Conservation (phyloP, 202 grass and related monocot genomes). For the Setaria viridis region DNA sequence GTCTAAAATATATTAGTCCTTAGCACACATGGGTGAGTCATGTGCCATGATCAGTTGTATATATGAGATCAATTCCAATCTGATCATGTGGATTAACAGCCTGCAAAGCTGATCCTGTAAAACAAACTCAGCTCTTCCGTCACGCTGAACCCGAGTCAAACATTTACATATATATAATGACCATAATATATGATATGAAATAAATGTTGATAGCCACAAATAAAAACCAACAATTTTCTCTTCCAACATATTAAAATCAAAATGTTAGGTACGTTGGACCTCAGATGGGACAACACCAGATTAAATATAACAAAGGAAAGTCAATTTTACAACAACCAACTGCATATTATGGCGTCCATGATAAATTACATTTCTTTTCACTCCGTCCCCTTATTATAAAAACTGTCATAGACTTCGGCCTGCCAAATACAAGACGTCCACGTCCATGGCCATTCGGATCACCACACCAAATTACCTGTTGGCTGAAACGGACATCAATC, state of each 20-base stretch:
- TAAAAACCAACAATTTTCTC: background rate
- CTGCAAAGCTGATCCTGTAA: too few species aligned
- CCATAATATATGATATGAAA: too few species aligned
- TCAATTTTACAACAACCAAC: background rate
- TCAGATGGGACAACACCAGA: background rate
- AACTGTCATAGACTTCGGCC: conserved; percentile 20
- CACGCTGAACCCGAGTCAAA: too few species aligned
- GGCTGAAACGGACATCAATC: background rate
- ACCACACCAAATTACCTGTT: conserved; percentile 19
- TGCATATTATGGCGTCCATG: background rate
- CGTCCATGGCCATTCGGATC: conserved; percentile 45
- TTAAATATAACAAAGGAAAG: background rate
- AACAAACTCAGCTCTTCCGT: too few species aligned
- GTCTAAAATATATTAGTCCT: background rate
- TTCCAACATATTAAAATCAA: background rate
- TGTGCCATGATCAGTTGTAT: too few species aligned
- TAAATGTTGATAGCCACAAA: too few species aligned
- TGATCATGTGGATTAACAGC: too few species aligned
- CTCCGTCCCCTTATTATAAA: background rate
- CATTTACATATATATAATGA: too few species aligned
- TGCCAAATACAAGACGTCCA: conserved; percentile 24
- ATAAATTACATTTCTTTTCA: background rate
- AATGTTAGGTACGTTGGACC: background rate
- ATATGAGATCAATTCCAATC: too few species aligned
- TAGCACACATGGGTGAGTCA: too few species aligned